These are phyloP conservation scores for Periconia digitata DNA, from an alignment of 2,329 filamentous ascomycete species.

Conservation along the genomic window DNA sequence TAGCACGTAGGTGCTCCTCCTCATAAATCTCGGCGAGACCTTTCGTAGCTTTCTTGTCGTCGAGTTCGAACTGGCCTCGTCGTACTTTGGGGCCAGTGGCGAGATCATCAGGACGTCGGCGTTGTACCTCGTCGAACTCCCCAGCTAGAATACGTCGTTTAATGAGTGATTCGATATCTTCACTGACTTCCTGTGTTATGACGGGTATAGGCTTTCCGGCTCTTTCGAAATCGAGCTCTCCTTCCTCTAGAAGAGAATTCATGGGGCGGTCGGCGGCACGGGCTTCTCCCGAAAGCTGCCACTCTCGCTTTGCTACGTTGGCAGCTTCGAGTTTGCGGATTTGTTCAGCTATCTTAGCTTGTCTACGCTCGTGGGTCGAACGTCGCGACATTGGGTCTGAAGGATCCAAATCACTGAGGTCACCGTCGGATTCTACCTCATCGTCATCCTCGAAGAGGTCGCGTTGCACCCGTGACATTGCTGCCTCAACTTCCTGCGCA, in stretches of 20 bases:
- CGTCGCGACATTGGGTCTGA: constrained; percentile 71
- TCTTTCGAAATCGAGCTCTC: constrained; percentile 90
- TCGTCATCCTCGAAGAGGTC: constrained; percentile 81
- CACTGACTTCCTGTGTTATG: constrained; percentile 86
- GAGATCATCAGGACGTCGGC: constrained; percentile 74
- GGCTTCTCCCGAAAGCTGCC: constrained; percentile 88
- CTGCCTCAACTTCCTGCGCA: constrained; percentile 71
- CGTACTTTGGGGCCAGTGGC: constrained; percentile 62
- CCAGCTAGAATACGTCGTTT: constrained; percentile 87
- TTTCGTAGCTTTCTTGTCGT: constrained; percentile 85
- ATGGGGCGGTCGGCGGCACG: constrained; percentile 77
- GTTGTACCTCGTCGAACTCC: constrained; percentile 89
- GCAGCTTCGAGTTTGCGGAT: constrained; percentile 89
- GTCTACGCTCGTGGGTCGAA: constrained; percentile 83
- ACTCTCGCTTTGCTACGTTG: constrained; percentile 86
- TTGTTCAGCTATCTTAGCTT: constrained; percentile 83
- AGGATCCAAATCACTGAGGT: constrained; percentile 65
- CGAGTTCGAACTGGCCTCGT: constrained; percentile 75
- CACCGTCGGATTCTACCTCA: constrained; percentile 58
- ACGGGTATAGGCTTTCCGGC: constrained; percentile 93
- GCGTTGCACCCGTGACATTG: constrained; percentile 83
- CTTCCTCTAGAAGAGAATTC: constrained; percentile 88
- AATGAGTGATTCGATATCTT: constrained; percentile 90
- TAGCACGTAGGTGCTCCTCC: constrained; percentile 79
- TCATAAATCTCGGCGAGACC: constrained; percentile 92